Base-by-base conservation (phyloP, 169 alveolate genomes). In the Eimeria necatrix region DNA sequence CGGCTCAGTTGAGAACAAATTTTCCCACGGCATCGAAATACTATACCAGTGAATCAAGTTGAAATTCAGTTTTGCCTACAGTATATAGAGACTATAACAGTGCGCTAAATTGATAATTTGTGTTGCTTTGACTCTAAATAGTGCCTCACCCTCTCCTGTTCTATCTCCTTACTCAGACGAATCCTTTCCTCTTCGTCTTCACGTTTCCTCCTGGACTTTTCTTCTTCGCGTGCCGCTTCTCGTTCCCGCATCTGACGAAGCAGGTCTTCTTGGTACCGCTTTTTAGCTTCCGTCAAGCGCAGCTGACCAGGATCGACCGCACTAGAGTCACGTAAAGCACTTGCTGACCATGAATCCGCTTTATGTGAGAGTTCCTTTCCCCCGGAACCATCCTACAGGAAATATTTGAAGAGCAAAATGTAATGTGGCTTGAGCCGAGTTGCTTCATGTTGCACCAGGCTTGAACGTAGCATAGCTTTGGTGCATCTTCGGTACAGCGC, bases 171-270 rank as follows among this genome's bases (percentile, higher is more conserved):
- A 78, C 46, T 60, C 3, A 84, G 80, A 60, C 92, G 92, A 49
- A 84, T 84, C 46, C 74, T 56, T 60, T 84, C 92, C 78, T 84
- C 80, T 51, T 84, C 92, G 20, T 84, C 92, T n/a, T 84, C 92
- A 6, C 49, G 53, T 18, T 60, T 84, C 48, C 78, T 56, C 46
- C 80, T 84, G 5, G 80, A n/a, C 60, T 84, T 84, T 46, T 84
- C 92, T 9, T 48, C 56, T 60, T 84, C 78, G 12, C 92, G 92
- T 46, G 53, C 61, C 14, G 74, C 92, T 59, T 46, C 92, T 6
- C 92, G 26, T 84, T 84, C 80, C 22, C 49, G 74, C 92, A 84
- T 84, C 78, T 84, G 92, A n/a, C 22, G 48, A 14, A 84, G 78
- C 59, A 84, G 80, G 0, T 56, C 92, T 46, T 51, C 92, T 46